Evolutionary conservation across 352 stramenopile species (phyloP), one percentile per base, ranked within the genome.

Genomic region (Elongisporangium prolatum): DNA sequence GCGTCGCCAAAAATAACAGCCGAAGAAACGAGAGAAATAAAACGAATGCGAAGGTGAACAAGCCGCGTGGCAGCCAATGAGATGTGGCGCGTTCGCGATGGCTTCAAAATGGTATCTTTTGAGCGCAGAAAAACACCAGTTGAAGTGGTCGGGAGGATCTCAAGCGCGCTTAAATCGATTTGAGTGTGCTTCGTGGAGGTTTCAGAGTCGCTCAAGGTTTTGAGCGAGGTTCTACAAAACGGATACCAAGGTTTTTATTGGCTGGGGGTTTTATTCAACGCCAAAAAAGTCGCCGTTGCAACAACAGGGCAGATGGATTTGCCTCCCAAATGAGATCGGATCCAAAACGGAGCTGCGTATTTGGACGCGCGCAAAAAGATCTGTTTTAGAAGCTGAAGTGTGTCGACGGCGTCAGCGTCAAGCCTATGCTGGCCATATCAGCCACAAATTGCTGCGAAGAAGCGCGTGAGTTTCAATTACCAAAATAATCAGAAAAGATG

Each of bases 321-420:
- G 28, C 28, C 8, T 40, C 28, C 28, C 5, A 40, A 40, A 40
- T 40, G 28, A 40, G 28, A 40, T 6, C 5, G 28, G 24, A 40
- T 8, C 28, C 28, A 40, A 34, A 34, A 8, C 48, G 20, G 48
- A 51, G 44, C 22, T 21, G 8, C 48, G 1, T 8, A 51, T 13
- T 11, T 21, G 21, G n/a, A n/a, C n/a, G n/a, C n/a, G n/a, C n/a
- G 10, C 50, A 4, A 44, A 25, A 6, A 4, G 22, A 20, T 10
- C 9, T 13, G 21, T 10, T 13, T 65, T 63, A 80, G 9, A 61
- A 52, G 3, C 51, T 52, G 53, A 90, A 88, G 13, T 79, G 64
- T 17, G 51, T 65, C 3, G 79, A 84, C 13, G 73, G 83, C n/a
- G 72, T 86, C 21, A 91, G 75, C 20, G 71, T 86, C 9, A 91